phyloP scores from a whole-genome alignment of 2,329 filamentous ascomycete genomes.

The Bisporella sp. region DNA sequence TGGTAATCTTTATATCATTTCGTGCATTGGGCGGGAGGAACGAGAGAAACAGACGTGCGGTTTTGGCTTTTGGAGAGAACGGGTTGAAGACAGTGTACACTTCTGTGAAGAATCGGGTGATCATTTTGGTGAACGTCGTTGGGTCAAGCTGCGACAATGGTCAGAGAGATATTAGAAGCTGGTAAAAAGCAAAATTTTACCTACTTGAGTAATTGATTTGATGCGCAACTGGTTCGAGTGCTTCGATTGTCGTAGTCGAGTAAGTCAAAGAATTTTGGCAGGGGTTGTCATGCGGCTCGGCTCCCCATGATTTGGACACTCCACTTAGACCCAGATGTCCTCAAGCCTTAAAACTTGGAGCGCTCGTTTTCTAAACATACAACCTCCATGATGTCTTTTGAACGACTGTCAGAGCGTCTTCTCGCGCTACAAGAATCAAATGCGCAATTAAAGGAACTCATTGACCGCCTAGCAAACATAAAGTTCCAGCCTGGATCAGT shows the following conservation, averaged over 20 bases:
- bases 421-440: conserved; percentile 54
- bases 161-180: too few relatives aligned
- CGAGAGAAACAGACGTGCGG: conserved; percentile 82
- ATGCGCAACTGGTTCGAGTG: too few relatives aligned
- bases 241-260: too few relatives aligned
- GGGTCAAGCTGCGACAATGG: too few relatives aligned
- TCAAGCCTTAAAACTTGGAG: too few relatives aligned
- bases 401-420: conserved; percentile 55
- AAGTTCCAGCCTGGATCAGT: conserved; percentile 52
- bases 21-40: conserved; percentile 76
- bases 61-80: conserved; percentile 71
- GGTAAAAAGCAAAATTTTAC: too few relatives aligned
- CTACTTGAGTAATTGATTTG: too few relatives aligned
- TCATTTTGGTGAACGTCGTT: conserved; percentile 47
- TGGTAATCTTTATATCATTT: conserved; percentile 68
- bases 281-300: too few relatives aligned
- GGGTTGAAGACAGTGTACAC: conserved; percentile 88
- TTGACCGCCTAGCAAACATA: conserved; percentile 50
- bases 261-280: too few relatives aligned
- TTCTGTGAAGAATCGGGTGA: conserved; percentile 79
- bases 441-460: conserved; percentile 49
- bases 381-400: conserved; percentile 45
- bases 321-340: too few relatives aligned
- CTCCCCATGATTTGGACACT: too few relatives aligned
- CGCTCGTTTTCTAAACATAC: neutral